These are phyloP conservation scores for Cryphonectria naterciae DNA, from an alignment of 2,329 filamentous ascomycete species.

Conservation along the genomic window DNA sequence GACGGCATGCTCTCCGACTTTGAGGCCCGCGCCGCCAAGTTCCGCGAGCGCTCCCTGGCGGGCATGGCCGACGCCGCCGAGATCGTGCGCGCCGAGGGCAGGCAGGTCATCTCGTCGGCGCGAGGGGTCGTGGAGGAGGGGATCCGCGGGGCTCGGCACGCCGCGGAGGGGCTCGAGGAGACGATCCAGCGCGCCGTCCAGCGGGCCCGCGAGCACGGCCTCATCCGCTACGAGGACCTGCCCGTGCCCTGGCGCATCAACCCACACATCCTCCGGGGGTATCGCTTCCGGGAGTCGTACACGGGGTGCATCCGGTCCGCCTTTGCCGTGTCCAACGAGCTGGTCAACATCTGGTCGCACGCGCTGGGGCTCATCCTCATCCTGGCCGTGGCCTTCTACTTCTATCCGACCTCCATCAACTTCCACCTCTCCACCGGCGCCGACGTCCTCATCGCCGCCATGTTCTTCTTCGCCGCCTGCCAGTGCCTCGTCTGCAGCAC, in stretches of 20 bases:
- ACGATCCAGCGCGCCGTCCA: slow-evolving; percentile 79
- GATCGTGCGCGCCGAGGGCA: slow-evolving; percentile 76
- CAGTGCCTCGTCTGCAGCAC: slow-evolving; percentile 94
- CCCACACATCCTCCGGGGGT: slow-evolving; percentile 87
- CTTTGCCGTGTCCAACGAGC: slow-evolving; percentile 87
- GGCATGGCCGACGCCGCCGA: slow-evolving; percentile 66
- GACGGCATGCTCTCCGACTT: slow-evolving; percentile 85
- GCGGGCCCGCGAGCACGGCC: slow-evolving; percentile 75
- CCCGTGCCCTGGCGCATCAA: slow-evolving; percentile 94
- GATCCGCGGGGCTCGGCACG: slow-evolving; percentile 79
- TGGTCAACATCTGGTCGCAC: slow-evolving; percentile 98
- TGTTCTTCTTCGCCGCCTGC: slow-evolving; percentile 95
- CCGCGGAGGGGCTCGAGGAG: slow-evolving; percentile 80
- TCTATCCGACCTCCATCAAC: slow-evolving; percentile 86
- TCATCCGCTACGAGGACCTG: slow-evolving; percentile 88
- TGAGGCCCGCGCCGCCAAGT: slow-evolving; percentile 78
- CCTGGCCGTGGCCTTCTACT: slow-evolving; percentile 88
- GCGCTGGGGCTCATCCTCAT: slow-evolving; percentile 87
- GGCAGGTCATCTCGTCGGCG: slow-evolving; percentile 74
- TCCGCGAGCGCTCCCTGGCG: slow-evolving; percentile 75
- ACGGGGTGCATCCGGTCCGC: slow-evolving; percentile 84
- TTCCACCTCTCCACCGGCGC: slow-evolving; percentile 85
- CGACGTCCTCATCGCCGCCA: slow-evolving; percentile 86
- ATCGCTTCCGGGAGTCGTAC: slow-evolving; percentile 92
- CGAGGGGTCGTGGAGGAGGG: slow-evolving; percentile 79